phyloP scores from a whole-genome alignment of 2,329 filamentous ascomycete species.

The Talaromyces sp. region DNA sequence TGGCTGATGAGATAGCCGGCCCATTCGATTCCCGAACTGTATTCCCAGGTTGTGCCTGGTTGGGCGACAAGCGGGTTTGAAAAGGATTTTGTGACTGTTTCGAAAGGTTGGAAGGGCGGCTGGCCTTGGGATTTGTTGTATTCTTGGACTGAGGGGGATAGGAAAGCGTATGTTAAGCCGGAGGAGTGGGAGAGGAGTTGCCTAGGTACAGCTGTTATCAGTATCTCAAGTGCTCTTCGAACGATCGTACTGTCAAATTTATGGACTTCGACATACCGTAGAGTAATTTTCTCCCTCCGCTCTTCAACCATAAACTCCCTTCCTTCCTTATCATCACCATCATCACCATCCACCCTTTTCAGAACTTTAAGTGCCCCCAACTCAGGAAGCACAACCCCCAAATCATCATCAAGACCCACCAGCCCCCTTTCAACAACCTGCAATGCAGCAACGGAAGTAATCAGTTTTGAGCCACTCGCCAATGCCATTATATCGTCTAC shows the following conservation, averaged over 20 bases:
- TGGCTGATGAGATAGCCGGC: background rate
- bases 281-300: background rate
- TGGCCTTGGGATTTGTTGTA: background rate
- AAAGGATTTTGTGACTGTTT: background rate
- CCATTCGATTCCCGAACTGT: conserved; percentile 7
- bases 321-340: too few species aligned
- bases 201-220: background rate
- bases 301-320: conserved; percentile 3
- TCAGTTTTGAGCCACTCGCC: conserved; percentile 2
- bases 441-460: conserved; percentile 7
- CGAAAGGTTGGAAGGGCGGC: background rate
- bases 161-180: conserved; percentile 4
- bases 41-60: conserved; percentile 5
- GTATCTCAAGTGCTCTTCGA: too few species aligned
- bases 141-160: background rate
- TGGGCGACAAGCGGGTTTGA: conserved; percentile 5
- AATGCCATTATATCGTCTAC: conserved; percentile 7
- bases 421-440: conserved; percentile 7
- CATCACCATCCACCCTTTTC: background rate
- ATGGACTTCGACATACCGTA: background rate
- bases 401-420: conserved; percentile 7
- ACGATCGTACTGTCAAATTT: background rate
- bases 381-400: conserved; percentile 1
- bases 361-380: conserved; percentile 5
- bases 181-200: conserved; percentile 10